These are phyloP conservation scores for Jacaranda copaia DNA, from an alignment of 257 asterid genomes.

Conservation along the genomic window DNA sequence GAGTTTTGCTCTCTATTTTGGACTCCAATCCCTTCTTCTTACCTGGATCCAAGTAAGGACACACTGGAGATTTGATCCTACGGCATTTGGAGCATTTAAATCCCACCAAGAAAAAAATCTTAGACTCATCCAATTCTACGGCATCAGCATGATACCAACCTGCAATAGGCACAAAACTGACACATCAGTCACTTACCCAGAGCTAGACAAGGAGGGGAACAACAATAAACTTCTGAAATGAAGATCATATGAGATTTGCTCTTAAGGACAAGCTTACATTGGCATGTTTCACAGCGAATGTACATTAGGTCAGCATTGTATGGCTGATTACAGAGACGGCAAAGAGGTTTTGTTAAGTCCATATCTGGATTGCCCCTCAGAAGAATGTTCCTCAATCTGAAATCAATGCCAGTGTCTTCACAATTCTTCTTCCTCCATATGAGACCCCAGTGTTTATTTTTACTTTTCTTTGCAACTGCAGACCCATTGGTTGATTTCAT, in stretches of 20 bases:
- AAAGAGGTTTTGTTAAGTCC: constrained; percentile 34
- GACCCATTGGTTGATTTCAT: constrained; percentile 40
- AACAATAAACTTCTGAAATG: neutral
- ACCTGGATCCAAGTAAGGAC: constrained; percentile 59
- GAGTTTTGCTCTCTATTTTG: constrained; percentile 41
- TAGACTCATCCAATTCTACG: constrained; percentile 62
- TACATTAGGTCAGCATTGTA: constrained; percentile 60
- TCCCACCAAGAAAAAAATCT: constrained; percentile 51
- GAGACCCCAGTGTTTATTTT: constrained; percentile 63
- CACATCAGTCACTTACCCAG: constrained; percentile 20
- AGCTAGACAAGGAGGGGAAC: neutral
- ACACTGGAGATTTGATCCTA: constrained; percentile 61
- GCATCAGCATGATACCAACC: constrained; percentile 84
- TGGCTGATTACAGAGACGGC: constrained; percentile 61
- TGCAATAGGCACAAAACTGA: constrained; percentile 40
- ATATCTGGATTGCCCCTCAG: constrained; percentile 48
- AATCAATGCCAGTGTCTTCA: constrained; percentile 51
- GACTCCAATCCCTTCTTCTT: constrained; percentile 45
- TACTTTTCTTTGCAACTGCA: constrained; percentile 44
- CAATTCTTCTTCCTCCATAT: constrained; percentile 59
- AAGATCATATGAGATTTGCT: neutral
- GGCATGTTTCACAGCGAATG: constrained; percentile 66
- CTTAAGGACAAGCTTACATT: constrained; percentile 45
- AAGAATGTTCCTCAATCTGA: constrained; percentile 55
- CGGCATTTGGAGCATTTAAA: constrained; percentile 81